phyloP scores from a whole-genome alignment of 2,329 filamentous ascomycete genomes.

The Scedosporium minutisporum region DNA sequence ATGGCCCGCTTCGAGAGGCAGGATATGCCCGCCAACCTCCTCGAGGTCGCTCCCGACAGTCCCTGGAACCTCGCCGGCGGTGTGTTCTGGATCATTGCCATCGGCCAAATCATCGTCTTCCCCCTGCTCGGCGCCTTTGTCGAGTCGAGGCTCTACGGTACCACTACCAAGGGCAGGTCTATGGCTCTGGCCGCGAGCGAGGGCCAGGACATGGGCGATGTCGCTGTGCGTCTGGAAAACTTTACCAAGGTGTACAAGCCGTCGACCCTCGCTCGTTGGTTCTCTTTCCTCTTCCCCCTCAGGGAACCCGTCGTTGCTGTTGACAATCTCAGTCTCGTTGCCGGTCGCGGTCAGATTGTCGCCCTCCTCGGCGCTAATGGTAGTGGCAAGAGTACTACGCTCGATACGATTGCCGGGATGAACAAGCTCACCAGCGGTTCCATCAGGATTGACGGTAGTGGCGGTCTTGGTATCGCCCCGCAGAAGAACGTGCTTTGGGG shows the following conservation, averaged over 20 bases:
- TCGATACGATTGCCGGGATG: slow-evolving; percentile 79
- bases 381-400: slow-evolving; percentile 79
- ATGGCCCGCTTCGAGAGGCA: slow-evolving; percentile 68
- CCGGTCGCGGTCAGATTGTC: slow-evolving; percentile 71
- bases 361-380: slow-evolving; percentile 84
- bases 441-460: slow-evolving; percentile 68
- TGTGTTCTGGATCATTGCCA: slow-evolving; percentile 65
- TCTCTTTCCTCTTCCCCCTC: slow-evolving; percentile 33
- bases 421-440: slow-evolving; percentile 66
- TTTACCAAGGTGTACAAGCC: slow-evolving; percentile 75
- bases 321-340: slow-evolving; percentile 59
- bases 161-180: slow-evolving; percentile 48
- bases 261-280: slow-evolving; percentile 46
- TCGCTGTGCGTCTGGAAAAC: slow-evolving; percentile 58
- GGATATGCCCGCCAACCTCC: slow-evolving; percentile 49
- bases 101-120: slow-evolving; percentile 69
- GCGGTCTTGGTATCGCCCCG: slow-evolving; percentile 76
- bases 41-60: slow-evolving; percentile 50
- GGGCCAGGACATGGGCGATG: slow-evolving; percentile 17
- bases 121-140: slow-evolving; percentile 65
- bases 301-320: slow-evolving; percentile 71
- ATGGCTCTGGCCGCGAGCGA: slow-evolving; percentile 6
- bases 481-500: slow-evolving; percentile 95
- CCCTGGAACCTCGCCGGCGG: slow-evolving; percentile 64
- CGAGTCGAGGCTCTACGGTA: slow-evolving; percentile 68